These are phyloP conservation scores for Xylaria sp. DNA, from an alignment of 2,329 filamentous ascomycete species.

Conservation along the genomic window DNA sequence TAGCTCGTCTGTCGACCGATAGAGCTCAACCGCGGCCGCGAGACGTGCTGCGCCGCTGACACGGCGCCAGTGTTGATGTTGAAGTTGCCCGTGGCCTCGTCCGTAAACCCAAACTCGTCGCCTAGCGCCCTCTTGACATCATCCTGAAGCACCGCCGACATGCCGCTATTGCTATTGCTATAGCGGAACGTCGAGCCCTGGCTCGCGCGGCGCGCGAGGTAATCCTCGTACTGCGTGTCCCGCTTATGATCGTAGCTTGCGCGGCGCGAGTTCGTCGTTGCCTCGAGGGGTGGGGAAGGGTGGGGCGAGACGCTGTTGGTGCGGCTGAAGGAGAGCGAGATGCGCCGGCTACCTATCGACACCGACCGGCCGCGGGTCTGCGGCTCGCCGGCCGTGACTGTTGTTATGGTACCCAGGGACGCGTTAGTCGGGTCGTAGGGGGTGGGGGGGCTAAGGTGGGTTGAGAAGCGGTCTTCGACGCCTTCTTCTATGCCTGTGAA, in stretches of 20 bases:
- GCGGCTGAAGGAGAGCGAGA: conserved; percentile 41
- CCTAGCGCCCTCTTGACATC: conserved; percentile 49
- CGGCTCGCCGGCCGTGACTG: conserved; percentile 10
- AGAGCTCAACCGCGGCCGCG: conserved; percentile 42
- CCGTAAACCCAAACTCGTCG: conserved; percentile 51
- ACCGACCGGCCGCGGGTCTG: conserved; percentile 39
- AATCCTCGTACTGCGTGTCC: conserved; percentile 61
- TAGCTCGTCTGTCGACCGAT: conserved; percentile 44
- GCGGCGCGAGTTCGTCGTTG: conserved; percentile 41
- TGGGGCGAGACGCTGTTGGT: conserved; percentile 36
- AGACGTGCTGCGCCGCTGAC: conserved; percentile 35
- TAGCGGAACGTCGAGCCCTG: conserved; percentile 33
- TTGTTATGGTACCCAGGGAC: conserved; percentile 9
- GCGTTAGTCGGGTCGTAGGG: conserved; percentile 45
- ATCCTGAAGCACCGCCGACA: conserved; percentile 27
- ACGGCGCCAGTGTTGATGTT: conserved; percentile 40
- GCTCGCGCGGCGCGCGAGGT: conserved; percentile 52
- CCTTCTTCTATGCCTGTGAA: conserved; percentile 52
- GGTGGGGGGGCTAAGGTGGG: conserved; percentile 35
- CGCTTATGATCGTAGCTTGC: conserved; percentile 58
- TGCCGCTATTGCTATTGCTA: too few species aligned
- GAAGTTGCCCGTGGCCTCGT: conserved; percentile 17
- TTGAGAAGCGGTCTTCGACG: conserved; percentile 45
- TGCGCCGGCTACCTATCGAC: conserved; percentile 41
- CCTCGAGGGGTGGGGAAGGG: conserved; percentile 25